Percentiles rank a stretch among this genome's conserved stretches.
These are phyloP conservation scores for Dendrobium huoshanense DNA, from an alignment of 106 monocot species.

Conservation along the genomic window DNA sequence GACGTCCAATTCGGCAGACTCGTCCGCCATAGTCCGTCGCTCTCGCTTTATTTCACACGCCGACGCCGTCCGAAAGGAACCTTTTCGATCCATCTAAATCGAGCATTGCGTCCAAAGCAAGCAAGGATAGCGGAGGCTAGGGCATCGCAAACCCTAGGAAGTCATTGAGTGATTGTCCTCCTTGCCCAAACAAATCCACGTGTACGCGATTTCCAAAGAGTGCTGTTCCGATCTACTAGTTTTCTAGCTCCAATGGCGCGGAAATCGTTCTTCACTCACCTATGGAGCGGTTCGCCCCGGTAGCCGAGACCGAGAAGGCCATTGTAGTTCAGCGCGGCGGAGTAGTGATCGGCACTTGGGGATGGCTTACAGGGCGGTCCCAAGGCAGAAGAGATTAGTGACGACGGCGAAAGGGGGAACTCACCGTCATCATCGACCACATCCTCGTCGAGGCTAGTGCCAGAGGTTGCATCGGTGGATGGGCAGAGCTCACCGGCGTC, in stretches of 20 bases:
- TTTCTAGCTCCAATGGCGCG: conserved; percentile 16
- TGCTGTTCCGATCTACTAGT: conserved; percentile 14
- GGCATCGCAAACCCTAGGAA: conserved; percentile 26
- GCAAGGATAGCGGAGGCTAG: conserved; percentile 11
- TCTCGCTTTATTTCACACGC: no score
- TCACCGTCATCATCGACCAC: conserved; percentile 60
- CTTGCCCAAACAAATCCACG: background rate
- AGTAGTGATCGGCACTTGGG: conserved; percentile 1
- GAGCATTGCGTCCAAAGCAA: conserved; percentile 43
- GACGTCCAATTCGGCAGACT: no score
- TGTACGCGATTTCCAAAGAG: background rate
- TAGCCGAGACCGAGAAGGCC: conserved; percentile 12
- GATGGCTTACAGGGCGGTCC: conserved; percentile 24
- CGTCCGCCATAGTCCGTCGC: no score
- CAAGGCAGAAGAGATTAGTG: conserved; percentile 14
- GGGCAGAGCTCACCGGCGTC: conserved; percentile 61
- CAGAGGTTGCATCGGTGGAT: conserved; percentile 38
- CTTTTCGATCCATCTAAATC: conserved; percentile 9
- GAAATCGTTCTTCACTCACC: background rate
- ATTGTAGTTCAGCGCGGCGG: background rate
- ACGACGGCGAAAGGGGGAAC: conserved; percentile 5
- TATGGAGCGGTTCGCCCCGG: background rate
- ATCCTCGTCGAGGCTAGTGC: conserved; percentile 38
- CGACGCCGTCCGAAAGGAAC: no score
- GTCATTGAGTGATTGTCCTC: background rate